A percentile compares a stretch with the other conserved stretches of the same genome.
Evolutionary conservation across 768 basidiomycete genomes (phyloP).

Genomic region (Lactarius vividus): DNA sequence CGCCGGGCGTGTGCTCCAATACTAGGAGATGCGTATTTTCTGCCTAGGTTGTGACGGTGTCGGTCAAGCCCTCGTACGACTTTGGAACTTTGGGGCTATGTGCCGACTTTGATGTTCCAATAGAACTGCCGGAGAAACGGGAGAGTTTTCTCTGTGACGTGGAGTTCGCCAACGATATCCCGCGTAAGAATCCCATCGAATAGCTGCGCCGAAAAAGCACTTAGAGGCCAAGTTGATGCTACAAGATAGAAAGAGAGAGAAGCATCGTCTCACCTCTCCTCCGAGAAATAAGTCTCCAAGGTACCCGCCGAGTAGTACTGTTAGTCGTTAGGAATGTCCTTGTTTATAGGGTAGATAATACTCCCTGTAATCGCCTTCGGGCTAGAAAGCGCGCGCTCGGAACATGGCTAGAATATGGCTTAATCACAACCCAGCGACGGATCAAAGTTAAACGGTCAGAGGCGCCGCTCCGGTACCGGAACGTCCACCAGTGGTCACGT

Average conservation of each 20-base stretch:
- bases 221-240: background rate
- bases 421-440: slow-evolving; percentile 19
- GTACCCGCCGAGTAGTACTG: background rate
- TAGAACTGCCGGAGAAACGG: slow-evolving; percentile 21
- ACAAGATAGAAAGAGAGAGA: background rate
- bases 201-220: slow-evolving; percentile 15
- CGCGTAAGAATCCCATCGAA: slow-evolving; percentile 13
- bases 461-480: slow-evolving; percentile 13
- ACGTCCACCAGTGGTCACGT: slow-evolving; percentile 8
- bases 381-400: slow-evolving; percentile 17
- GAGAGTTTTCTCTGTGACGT: slow-evolving; percentile 8
- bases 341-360: slow-evolving; percentile 3
- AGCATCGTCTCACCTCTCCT: slow-evolving; percentile 1
- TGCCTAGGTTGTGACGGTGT: background rate
- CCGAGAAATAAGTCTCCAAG: slow-evolving; percentile 13
- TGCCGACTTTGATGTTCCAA: background rate
- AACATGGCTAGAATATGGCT: slow-evolving; percentile 19
- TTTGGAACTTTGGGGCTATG: background rate
- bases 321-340: background rate
- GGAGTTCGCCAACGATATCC: slow-evolving; percentile 15
- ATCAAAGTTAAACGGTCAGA: slow-evolving; percentile 17
- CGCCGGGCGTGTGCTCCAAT: slow-evolving; percentile 4
- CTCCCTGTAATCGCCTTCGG: slow-evolving; percentile 12
- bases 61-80: slow-evolving; percentile 9
- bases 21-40: slow-evolving; percentile 5